Evolutionary conservation across 169 alveolate species (phyloP), one percentile per base, ranked within the genome.

Genomic region (Plasmodium gonderi): DNA sequence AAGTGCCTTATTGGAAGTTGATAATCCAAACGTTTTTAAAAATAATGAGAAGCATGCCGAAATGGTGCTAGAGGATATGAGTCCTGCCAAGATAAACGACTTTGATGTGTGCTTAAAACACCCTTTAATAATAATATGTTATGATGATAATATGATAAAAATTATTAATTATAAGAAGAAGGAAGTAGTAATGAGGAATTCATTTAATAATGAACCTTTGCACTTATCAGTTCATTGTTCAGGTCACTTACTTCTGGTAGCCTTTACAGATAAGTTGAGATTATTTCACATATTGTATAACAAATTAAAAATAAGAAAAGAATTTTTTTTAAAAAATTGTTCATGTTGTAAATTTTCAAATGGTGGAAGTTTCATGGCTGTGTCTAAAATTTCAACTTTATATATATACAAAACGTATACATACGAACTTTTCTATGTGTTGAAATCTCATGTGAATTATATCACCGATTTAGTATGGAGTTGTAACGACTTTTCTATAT

Each of bases 331-430:
- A 75, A 87, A 87, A 75, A 87, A 77, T 87, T 87, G 93, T 36
- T 87, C 93, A 0, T 87, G 93, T 33, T 87, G 93, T 78, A 74
- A 60, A 75, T 87, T 75, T 87, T 74, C 93, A 14, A 87, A 87
- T 67, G 93, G 93, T 11, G 93, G 93, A 0, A 87, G 79, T 40
- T 87, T 87, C 20, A 87, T 87, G 93, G 93, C 93, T 1, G 90
- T 87, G 1, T 87, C 93, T 1, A 87, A 87, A 40, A 87, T 87
- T 2, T 87, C 93, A 1, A 87, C 93, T 1, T 26, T 87, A n/a
- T 87, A 87, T 64, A 87, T 87, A 20, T 87, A 87, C 68, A 74
- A 87, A 76, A 87, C 93, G 0, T 87, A 87, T 42, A 75, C 93
- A 45, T 76, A 87, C 47, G 90, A 87, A 40, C 33, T 87, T n/a